These are phyloP conservation scores for Mucor irregularis DNA, from an alignment of 371 early-diverging fungal genomes.

Conservation along the genomic window DNA sequence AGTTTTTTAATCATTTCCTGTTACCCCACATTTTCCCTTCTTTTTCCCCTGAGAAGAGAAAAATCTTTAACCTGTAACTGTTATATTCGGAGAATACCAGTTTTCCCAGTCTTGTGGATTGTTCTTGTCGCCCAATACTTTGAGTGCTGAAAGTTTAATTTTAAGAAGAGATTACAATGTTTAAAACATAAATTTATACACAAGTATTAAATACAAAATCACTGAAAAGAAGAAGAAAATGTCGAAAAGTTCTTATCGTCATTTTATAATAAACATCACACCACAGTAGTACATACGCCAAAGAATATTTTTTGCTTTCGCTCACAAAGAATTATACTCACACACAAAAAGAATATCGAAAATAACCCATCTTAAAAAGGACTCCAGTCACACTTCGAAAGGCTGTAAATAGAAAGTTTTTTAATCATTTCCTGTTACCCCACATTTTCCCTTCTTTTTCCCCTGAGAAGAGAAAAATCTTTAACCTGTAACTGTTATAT, in stretches of 20 bases:
- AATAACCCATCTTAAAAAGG: not conserved
- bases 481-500: not conserved
- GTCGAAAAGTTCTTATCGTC: not conserved
- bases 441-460: constrained; percentile 1
- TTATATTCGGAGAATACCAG: constrained; percentile 14
- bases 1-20: not conserved
- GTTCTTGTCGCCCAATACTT: constrained; percentile 7
- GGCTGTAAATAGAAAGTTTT: not conserved
- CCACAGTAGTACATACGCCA: too few relatives aligned
- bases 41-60: not conserved
- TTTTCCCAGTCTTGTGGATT: constrained; percentile 6
- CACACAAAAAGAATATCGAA: too few relatives aligned
- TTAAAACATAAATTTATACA: too few relatives aligned
- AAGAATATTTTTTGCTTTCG: not conserved
- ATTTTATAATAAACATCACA: not conserved
- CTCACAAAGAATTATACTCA: not conserved
- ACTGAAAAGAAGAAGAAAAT: too few relatives aligned
- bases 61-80: not conserved
- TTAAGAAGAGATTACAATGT: too few relatives aligned
- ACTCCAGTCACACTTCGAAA: not conserved
- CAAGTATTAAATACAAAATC: too few relatives aligned
- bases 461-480: not conserved
- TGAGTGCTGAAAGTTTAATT: constrained; percentile 4
- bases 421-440: not conserved
- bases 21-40: constrained; percentile 2